Percentiles rank a stretch among this genome's conserved stretches.
Evolutionary conservation across 2,329 filamentous ascomycete species (phyloP).

Genomic region (Pleoardoris graminearum): DNA sequence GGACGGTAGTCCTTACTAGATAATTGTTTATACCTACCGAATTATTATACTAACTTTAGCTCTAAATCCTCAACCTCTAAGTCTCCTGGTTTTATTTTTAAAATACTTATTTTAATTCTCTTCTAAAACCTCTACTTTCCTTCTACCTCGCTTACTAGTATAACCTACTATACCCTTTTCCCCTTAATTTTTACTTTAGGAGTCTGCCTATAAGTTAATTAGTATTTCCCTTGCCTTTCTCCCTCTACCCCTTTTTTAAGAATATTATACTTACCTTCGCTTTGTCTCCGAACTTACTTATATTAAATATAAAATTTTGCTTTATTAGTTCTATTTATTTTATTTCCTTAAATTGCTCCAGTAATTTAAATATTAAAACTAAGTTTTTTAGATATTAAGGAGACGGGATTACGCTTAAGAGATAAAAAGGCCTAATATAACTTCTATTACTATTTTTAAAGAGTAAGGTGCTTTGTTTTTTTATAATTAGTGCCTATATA

Average conservation of each 20-base stretch:
- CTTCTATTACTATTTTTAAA: not conserved
- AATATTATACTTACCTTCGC: slow-evolving; percentile 1
- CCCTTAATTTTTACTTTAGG: slow-evolving; percentile 1
- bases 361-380: slow-evolving; percentile 2
- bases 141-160: slow-evolving; percentile 3
- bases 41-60: slow-evolving; percentile 3
- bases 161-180: slow-evolving; percentile 4
- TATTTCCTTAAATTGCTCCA: not conserved
- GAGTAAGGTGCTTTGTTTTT: not conserved
- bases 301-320: slow-evolving; percentile 4
- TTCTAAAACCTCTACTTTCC: slow-evolving; percentile 5
- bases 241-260: not conserved
- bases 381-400: slow-evolving; percentile 2
- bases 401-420: not conserved
- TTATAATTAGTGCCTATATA: not conserved
- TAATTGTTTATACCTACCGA: slow-evolving; percentile 5
- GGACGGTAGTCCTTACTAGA: slow-evolving; percentile 2
- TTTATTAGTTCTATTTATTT: not conserved
- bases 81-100: not conserved
- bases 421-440: not conserved
- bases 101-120: slow-evolving; percentile 2
- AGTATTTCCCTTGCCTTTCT: slow-evolving; percentile 3
- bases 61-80: not conserved
- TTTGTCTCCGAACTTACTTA: slow-evolving; percentile 1
- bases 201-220: not conserved